A percentile compares a stretch with the other conserved stretches of the same genome.
These are phyloP conservation scores for Verticillium klebahnii DNA, from an alignment of 2,329 filamentous ascomycete genomes.

Conservation along the genomic window DNA sequence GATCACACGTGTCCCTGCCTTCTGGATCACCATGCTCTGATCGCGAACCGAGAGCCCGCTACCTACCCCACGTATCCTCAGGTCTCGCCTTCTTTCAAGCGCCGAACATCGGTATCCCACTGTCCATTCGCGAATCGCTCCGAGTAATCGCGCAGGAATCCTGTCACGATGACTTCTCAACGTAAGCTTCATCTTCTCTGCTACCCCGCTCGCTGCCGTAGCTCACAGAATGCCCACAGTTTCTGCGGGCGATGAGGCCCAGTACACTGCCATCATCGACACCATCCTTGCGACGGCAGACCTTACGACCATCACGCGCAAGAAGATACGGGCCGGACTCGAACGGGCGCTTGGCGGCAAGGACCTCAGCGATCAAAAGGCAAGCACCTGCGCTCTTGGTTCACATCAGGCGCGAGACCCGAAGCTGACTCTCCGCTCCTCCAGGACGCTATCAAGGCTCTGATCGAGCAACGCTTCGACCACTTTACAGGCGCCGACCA, in stretches of 20 bases:
- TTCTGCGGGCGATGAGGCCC: slow-evolving; percentile 40
- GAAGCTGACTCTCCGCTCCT: background rate
- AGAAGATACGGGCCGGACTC: slow-evolving; percentile 55
- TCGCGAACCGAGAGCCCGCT: background rate
- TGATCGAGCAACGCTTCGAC: slow-evolving; percentile 73
- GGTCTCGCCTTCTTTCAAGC: background rate
- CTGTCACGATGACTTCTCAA: slow-evolving; percentile 10
- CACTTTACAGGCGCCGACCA: slow-evolving; percentile 51
- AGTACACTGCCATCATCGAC: slow-evolving; percentile 57
- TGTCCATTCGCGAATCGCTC: background rate
- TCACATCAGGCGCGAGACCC: background rate
- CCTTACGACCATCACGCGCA: slow-evolving; percentile 58
- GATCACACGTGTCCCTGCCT: background rate
- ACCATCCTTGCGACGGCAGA: slow-evolving; percentile 53
- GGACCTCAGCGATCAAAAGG: slow-evolving; percentile 57
- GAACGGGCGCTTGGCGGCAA: slow-evolving; percentile 50
- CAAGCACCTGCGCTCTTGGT: slow-evolving; percentile 17
- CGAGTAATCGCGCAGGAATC: background rate
- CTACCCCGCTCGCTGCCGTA: background rate
- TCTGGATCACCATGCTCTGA: background rate
- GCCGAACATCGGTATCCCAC: background rate
- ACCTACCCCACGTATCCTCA: background rate
- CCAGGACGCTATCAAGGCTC: slow-evolving; percentile 63
- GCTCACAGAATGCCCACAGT: slow-evolving; percentile 28
- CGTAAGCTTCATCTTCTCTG: slow-evolving; percentile 1